phyloP scores from a whole-genome alignment of 345 rosid genomes.

The Bruguiera sexangula region DNA sequence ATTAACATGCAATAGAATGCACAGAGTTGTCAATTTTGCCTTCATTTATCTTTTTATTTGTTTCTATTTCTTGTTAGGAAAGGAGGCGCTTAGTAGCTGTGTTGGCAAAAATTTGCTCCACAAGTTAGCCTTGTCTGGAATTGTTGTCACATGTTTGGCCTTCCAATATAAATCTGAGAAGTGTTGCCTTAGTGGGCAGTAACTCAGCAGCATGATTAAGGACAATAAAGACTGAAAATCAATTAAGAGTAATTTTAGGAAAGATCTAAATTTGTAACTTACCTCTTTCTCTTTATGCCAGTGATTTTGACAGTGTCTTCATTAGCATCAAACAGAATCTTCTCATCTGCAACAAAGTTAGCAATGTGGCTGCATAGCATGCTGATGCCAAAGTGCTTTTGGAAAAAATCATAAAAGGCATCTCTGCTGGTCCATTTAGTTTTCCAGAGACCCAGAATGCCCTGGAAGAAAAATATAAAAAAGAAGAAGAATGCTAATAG shows the following conservation, averaged over 20 bases:
- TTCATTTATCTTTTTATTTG: too few species aligned
- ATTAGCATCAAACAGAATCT: constrained; percentile 28
- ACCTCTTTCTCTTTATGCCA: constrained; percentile 77
- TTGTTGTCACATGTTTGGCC: too few species aligned
- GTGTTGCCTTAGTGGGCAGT: too few species aligned
- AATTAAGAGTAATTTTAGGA: not conserved
- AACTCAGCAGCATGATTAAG: not conserved
- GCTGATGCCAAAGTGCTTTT: constrained; percentile 5
- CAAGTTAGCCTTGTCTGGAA: too few species aligned
- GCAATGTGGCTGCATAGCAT: constrained; percentile 14
- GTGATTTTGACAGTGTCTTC: constrained; percentile 38
- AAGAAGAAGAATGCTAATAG: constrained; percentile 10
- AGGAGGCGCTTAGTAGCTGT: too few species aligned
- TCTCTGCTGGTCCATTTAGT: not conserved
- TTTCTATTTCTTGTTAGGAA: too few species aligned
- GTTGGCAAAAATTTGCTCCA: too few species aligned
- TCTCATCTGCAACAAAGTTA: constrained; percentile 41
- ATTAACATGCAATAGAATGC: too few species aligned
- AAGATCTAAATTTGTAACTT: constrained; percentile 13
- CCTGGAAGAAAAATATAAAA: constrained; percentile 1
- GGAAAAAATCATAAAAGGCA: not conserved
- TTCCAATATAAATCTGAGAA: too few species aligned
- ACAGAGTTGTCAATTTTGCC: too few species aligned
- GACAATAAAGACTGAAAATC: not conserved
- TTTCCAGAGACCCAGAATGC: constrained; percentile 4